These are phyloP conservation scores for Colletotrichum sansevieriae DNA, from an alignment of 2,329 filamentous ascomycete genomes.

Conservation along the genomic window DNA sequence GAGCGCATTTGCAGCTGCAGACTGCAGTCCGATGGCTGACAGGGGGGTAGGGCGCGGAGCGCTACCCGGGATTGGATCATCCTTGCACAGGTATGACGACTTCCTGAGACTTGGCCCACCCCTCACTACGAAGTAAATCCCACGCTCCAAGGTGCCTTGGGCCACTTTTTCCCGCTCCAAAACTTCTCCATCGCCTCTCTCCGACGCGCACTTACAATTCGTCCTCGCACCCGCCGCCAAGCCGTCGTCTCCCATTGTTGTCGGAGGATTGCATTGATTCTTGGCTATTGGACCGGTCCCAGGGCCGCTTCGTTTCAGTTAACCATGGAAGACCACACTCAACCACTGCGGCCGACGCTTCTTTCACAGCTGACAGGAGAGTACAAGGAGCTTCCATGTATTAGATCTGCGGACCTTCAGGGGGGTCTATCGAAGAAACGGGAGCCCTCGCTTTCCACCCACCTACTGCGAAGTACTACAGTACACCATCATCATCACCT, in stretches of 20 bases:
- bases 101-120: conserved; percentile 17
- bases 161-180: conserved; percentile 34
- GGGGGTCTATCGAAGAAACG: not conserved
- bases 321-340: not conserved
- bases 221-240: conserved; percentile 3
- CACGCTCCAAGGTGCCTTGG: conserved; percentile 5
- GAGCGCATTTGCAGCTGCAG: conserved; percentile 29
- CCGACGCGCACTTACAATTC: conserved; percentile 1
- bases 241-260: conserved; percentile 10
- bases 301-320: not conserved
- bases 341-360: not conserved
- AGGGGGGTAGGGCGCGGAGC: conserved; percentile 19
- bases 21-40: conserved; percentile 38
- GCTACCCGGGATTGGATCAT: conserved; percentile 38
- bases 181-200: too few relatives aligned
- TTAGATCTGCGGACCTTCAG: conserved; percentile 5
- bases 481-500: conserved; percentile 38
- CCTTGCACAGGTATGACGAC: conserved; percentile 39
- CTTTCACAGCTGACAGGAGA: not conserved
- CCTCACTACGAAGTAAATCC: conserved; percentile 8
- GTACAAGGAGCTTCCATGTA: conserved; percentile 12
- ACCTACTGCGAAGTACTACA: not conserved
- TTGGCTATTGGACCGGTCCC: not conserved
- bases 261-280: not conserved
- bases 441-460: conserved; percentile 22